Conservation (phyloP, 495 filamentous ascomycete genomes). For the Physcia stellaris region DNA sequence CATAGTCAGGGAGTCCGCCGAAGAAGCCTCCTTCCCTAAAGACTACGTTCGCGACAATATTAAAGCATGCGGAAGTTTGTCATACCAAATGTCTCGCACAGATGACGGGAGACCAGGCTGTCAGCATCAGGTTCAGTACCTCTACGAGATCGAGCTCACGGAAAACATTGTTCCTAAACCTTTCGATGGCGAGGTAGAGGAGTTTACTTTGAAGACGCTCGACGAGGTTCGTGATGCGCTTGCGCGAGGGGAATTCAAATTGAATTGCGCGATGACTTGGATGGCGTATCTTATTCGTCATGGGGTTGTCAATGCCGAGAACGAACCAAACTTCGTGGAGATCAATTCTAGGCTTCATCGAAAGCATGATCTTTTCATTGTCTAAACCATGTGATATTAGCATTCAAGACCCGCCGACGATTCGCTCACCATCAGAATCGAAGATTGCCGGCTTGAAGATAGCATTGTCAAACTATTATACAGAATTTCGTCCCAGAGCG, state of each 20-base stretch:
- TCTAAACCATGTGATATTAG: too few species aligned
- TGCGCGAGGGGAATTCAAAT: slow-evolving; percentile 69
- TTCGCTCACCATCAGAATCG: too few species aligned
- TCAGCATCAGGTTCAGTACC: slow-evolving; percentile 85
- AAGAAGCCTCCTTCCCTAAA: slow-evolving; percentile 79
- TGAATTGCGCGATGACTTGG: slow-evolving; percentile 75
- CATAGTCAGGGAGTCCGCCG: slow-evolving; percentile 70
- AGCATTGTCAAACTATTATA: too few species aligned
- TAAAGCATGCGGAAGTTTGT: slow-evolving; percentile 50
- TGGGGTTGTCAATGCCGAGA: slow-evolving; percentile 66
- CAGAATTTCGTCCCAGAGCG: too few species aligned
- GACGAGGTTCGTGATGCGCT: slow-evolving; percentile 61
- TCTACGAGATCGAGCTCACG: slow-evolving; percentile 77
- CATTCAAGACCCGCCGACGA: too few species aligned
- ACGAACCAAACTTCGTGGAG: slow-evolving; percentile 69
- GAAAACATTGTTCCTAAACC: slow-evolving; percentile 54
- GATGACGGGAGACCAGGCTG: slow-evolving; percentile 62
- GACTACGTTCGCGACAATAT: slow-evolving; percentile 46
- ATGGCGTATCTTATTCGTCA: slow-evolving; percentile 86
- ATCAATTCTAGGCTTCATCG: slow-evolving; percentile 67
- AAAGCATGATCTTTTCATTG: slow-evolving; percentile 66
- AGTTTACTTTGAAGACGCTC: slow-evolving; percentile 64
- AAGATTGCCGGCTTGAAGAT: too few species aligned
- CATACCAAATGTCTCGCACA: slow-evolving; percentile 77
- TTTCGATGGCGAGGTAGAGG: slow-evolving; percentile 76